A percentile compares a stretch with the other conserved stretches of the same genome.
phyloP scores from a whole-genome alignment of 1,284 basidiomycete species.

The Cutaneotrichosporon spelunceum region DNA sequence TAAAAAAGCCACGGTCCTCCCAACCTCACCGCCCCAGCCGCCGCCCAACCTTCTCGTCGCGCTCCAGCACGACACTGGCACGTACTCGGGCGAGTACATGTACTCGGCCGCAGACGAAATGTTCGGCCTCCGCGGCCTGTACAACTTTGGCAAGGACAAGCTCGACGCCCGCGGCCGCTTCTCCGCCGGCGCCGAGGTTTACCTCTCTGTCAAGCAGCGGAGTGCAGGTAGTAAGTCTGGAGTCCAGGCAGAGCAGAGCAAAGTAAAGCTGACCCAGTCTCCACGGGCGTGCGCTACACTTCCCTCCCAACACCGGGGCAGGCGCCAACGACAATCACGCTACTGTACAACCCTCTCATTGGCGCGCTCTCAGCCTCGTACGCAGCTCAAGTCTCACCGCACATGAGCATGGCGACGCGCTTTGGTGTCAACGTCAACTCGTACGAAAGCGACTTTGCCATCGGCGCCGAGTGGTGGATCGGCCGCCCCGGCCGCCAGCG shows the following conservation, averaged over 20 bases:
- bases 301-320: slow-evolving; percentile 53
- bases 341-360: slow-evolving; percentile 93
- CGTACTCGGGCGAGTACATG: slow-evolving; percentile 90
- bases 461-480: slow-evolving; percentile 94
- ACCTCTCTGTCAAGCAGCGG: slow-evolving; percentile 86
- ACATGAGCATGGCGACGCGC: slow-evolving; percentile 82
- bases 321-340: slow-evolving; percentile 89
- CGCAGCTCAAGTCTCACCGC: slow-evolving; percentile 77
- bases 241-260: no score
- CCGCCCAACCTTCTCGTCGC: slow-evolving; percentile 78
- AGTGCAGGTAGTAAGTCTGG: slow-evolving; percentile 76
- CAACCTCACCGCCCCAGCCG: slow-evolving; percentile 28
- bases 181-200: slow-evolving; percentile 88
- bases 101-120: slow-evolving; percentile 92
- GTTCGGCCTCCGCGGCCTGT: slow-evolving; percentile 83
- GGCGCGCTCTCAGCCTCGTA: slow-evolving; percentile 91
- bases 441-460: slow-evolving; percentile 91
- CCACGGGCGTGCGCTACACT: slow-evolving; percentile 87
- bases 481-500: slow-evolving; percentile 50
- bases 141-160: slow-evolving; percentile 98
- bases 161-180: slow-evolving; percentile 81
- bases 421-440: slow-evolving; percentile 97
- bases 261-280: slow-evolving; percentile 59
- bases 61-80: slow-evolving; percentile 85
- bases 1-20: neutral